phyloP scores from a whole-genome alignment of 179 eudicot genomes.

The Vitellaria paradoxa region DNA sequence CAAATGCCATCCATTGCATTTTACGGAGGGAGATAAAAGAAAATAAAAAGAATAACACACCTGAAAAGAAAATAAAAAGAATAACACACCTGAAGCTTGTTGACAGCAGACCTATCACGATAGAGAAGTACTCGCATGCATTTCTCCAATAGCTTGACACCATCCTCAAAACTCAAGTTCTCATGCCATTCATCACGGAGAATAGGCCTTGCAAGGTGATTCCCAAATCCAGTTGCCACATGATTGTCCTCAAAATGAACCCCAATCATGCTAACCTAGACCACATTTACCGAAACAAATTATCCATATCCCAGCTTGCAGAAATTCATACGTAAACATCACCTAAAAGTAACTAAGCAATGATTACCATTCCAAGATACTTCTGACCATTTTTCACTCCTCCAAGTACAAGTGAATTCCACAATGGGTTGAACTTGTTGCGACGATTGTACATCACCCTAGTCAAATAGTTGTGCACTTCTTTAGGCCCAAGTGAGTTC shows the following conservation, averaged over 20 bases:
- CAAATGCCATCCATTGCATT: not conserved
- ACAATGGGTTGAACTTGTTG: conserved; percentile 90
- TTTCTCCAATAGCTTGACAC: conserved; percentile 80
- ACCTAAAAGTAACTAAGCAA: conserved; percentile 7
- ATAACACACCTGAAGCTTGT: conserved; percentile 79
- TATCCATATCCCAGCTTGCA: not conserved
- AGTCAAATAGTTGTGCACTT: conserved; percentile 83
- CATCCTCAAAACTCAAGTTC: conserved; percentile 81
- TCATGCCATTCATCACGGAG: conserved; percentile 94
- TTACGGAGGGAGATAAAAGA: not conserved
- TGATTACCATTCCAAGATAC: conserved; percentile 78
- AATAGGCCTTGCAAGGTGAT: conserved; percentile 89
- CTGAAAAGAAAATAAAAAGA: conserved; percentile 65
- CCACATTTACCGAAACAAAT: conserved; percentile 11
- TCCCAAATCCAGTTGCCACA: conserved; percentile 95
- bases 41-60: conserved; percentile 28
- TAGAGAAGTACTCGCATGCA: conserved; percentile 95
- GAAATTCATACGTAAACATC: not conserved
- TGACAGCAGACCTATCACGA: conserved; percentile 94
- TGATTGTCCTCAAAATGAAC: conserved; percentile 95
- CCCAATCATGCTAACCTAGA: conserved; percentile 95
- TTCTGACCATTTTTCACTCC: conserved; percentile 94
- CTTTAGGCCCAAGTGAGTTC: conserved; percentile 92
- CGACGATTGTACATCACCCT: conserved; percentile 95
- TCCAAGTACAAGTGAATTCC: conserved; percentile 96